These are phyloP conservation scores for Yamadazyma kitorensis DNA, from an alignment of 805 yeast species.

Conservation along the genomic window DNA sequence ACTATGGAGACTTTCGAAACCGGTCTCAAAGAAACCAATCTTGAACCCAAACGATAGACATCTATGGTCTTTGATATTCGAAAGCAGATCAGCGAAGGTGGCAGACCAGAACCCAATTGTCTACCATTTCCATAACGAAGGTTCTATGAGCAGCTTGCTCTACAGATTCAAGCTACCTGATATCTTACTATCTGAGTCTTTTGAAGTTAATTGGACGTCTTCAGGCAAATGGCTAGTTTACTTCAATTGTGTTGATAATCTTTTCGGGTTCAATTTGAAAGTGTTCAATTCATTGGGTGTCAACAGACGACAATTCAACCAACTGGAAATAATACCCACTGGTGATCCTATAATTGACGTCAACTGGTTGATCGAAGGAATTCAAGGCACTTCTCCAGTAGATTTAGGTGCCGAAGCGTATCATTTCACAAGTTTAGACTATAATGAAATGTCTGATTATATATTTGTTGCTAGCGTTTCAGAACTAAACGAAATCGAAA, in stretches of 20 bases:
- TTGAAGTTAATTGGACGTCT: constrained; percentile 26
- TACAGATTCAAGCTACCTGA: constrained; percentile 20
- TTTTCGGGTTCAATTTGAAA: constrained; percentile 27
- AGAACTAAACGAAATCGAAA: constrained; percentile 7
- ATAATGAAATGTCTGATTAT: constrained; percentile 7
- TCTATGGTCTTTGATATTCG: constrained; percentile 29
- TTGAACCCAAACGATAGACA: constrained; percentile 6
- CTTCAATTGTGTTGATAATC: constrained; percentile 19
- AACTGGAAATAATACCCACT: constrained; percentile 9
- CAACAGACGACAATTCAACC: constrained; percentile 9
- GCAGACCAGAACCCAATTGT: constrained; percentile 15
- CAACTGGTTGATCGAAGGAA: constrained; percentile 16
- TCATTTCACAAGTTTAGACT: constrained; percentile 8
- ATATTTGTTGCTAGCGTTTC: constrained; percentile 9
- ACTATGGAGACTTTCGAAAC: constrained; percentile 32
- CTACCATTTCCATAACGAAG: constrained; percentile 31
- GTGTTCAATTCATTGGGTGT: constrained; percentile 28
- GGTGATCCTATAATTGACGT: constrained; percentile 17
- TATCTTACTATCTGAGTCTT: constrained; percentile 15
- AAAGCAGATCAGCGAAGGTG: constrained; percentile 10
- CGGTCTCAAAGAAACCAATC: constrained; percentile 17
- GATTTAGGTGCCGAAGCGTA: constrained; percentile 9
- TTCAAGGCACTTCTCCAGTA: constrained; percentile 7
- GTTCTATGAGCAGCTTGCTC: constrained; percentile 26
- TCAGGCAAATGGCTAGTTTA: constrained; percentile 34